These are phyloP conservation scores for Cryptococcus wingfieldii DNA, from an alignment of 1,284 basidiomycete species.

Conservation along the genomic window DNA sequence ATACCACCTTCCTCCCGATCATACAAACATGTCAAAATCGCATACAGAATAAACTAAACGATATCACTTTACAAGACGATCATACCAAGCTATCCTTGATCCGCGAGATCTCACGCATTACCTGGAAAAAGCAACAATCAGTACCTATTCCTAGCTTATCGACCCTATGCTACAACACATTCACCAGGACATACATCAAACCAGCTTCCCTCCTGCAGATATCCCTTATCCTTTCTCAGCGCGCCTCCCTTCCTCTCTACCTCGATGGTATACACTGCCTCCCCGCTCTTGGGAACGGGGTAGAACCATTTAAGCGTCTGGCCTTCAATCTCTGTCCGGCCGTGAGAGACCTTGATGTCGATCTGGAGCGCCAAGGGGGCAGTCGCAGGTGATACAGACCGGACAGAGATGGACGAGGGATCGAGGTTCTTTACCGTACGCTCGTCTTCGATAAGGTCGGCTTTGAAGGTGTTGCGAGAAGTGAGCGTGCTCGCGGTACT, in stretches of 20 bases:
- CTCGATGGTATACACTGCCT: conserved; percentile 61
- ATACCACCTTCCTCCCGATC: no score
- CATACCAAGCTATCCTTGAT: background rate
- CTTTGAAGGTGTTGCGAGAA: conserved; percentile 7
- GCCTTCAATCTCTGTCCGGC: conserved; percentile 64
- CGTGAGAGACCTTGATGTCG: conserved; percentile 58
- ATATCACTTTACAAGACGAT: background rate
- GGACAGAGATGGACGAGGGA: conserved; percentile 8
- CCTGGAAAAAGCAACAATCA: conserved; percentile 4
- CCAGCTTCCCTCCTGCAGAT: conserved; percentile 25
- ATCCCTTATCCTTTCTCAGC: conserved; percentile 18
- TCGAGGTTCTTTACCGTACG: conserved; percentile 1
- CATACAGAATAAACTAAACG: no score
- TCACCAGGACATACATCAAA: conserved; percentile 34
- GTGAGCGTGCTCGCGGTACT: background rate
- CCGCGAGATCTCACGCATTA: conserved; percentile 10
- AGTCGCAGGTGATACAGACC: conserved; percentile 6
- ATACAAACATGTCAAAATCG: no score
- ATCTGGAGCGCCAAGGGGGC: conserved; percentile 42
- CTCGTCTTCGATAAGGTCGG: conserved; percentile 6
- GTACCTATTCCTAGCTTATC: background rate
- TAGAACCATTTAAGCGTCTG: conserved; percentile 81
- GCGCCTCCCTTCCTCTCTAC: conserved; percentile 62
- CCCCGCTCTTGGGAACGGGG: conserved; percentile 54
- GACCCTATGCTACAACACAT: conserved; percentile 20